These are phyloP conservation scores for Neurospora discreta DNA, from an alignment of 495 filamentous ascomycete genomes.

Conservation along the genomic window DNA sequence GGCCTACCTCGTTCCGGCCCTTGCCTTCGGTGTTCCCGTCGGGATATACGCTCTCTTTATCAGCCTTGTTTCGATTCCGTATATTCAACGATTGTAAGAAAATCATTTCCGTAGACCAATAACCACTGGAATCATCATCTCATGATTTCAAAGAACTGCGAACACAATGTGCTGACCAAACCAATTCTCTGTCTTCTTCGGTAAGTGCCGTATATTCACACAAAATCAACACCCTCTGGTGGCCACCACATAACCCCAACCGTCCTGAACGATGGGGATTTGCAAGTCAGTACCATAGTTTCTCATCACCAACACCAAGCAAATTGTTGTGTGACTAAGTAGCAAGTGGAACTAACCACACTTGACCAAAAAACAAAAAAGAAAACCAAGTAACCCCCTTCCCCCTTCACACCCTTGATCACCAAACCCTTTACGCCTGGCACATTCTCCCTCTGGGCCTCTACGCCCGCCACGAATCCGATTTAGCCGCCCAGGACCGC, in stretches of 20 bases:
- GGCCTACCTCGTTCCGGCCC: conserved; percentile 17
- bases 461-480: conserved; percentile 45
- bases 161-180: not conserved
- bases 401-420: conserved; percentile 44
- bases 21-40: conserved; percentile 30
- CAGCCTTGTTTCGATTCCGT: conserved; percentile 34
- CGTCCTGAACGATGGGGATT: conserved; percentile 72
- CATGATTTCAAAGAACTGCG: too few species aligned
- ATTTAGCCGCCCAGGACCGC: conserved; percentile 35
- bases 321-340: too few species aligned
- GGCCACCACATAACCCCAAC: conserved; percentile 50
- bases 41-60: conserved; percentile 35
- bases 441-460: conserved; percentile 57
- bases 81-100: conserved; percentile 32
- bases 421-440: conserved; percentile 55
- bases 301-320: not conserved
- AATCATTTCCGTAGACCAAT: not conserved
- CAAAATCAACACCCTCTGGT: conserved; percentile 55
- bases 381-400: conserved; percentile 63
- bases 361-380: conserved; percentile 13
- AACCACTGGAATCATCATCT: not conserved
- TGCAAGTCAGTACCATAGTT: conserved; percentile 44
- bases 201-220: conserved; percentile 52
- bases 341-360: too few species aligned
- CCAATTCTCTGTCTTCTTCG: not conserved